Conservation (phyloP, 345 rosid species). For the Isatis tinctoria region DNA sequence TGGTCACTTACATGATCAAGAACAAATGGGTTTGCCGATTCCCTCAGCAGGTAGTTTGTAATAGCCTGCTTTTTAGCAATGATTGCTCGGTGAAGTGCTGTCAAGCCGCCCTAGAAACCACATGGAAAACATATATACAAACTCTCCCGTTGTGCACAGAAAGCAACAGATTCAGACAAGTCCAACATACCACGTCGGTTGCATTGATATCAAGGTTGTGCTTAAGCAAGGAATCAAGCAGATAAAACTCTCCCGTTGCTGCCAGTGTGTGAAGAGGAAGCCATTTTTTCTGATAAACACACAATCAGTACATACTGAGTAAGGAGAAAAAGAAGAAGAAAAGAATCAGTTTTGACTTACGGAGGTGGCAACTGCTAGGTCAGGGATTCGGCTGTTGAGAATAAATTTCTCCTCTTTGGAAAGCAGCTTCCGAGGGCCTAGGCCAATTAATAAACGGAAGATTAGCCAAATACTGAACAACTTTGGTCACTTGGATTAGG, state of each 20-base stretch:
- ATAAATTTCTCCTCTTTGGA: slow-evolving; percentile 73
- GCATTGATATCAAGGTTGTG: slow-evolving; percentile 78
- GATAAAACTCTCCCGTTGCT: slow-evolving; percentile 85
- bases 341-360: slow-evolving; percentile 40
- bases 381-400: slow-evolving; percentile 64
- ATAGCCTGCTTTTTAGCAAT: slow-evolving; percentile 81
- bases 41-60: slow-evolving; percentile 74
- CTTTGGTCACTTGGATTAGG: background rate
- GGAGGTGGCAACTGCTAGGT: slow-evolving; percentile 67
- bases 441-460: background rate
- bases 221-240: slow-evolving; percentile 67
- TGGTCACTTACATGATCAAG: slow-evolving; percentile 53
- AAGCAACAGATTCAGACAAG: background rate
- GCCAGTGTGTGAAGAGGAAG: slow-evolving; percentile 84
- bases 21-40: slow-evolving; percentile 87
- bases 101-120: slow-evolving; percentile 61
- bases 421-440: slow-evolving; percentile 66
- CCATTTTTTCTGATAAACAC: slow-evolving; percentile 61
- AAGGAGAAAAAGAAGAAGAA: no score
- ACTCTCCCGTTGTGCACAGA: no score
- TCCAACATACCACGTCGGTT: slow-evolving; percentile 51
- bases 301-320: background rate
- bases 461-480: background rate
- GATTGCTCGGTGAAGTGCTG: slow-evolving; percentile 86
- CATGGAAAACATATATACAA: background rate